Conservation (phyloP, 2,329 filamentous ascomycete species). For the Alternaria sp. region DNA sequence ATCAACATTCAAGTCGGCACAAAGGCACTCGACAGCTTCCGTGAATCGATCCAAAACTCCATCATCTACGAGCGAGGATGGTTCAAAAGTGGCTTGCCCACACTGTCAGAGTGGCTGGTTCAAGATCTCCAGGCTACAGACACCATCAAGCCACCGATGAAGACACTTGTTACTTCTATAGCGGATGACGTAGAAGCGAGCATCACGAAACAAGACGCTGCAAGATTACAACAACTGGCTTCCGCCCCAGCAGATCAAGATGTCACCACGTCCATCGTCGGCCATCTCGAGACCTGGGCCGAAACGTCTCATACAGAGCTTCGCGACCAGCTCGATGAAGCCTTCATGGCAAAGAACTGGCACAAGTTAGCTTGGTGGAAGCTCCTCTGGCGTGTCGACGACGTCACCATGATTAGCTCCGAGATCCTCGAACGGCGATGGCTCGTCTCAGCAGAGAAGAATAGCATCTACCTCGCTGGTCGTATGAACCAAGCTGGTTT, state of each 20-base stretch:
- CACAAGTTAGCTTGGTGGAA: conserved; percentile 90
- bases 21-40: conserved; percentile 71
- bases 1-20: conserved; percentile 71
- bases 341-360: conserved; percentile 80
- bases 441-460: conserved; percentile 78
- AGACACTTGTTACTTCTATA: conserved; percentile 71
- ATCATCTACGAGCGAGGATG: conserved; percentile 76
- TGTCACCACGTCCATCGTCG: conserved; percentile 62
- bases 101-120: conserved; percentile 70
- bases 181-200: conserved; percentile 63
- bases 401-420: conserved; percentile 82
- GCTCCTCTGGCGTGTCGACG: conserved; percentile 92
- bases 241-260: conserved; percentile 53
- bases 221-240: conserved; percentile 47
- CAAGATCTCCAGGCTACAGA: conserved; percentile 47
- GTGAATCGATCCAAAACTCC: conserved; percentile 73
- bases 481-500: conserved; percentile 73
- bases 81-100: conserved; percentile 74
- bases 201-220: conserved; percentile 61
- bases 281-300: conserved; percentile 74
- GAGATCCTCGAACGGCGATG: conserved; percentile 81
- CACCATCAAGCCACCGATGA: conserved; percentile 71
- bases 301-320: conserved; percentile 83
- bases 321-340: conserved; percentile 77
- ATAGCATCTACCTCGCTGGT: conserved; percentile 83